Evolutionary conservation across 257 asterid species (phyloP).

Genomic region (Solanum habrochaites): DNA sequence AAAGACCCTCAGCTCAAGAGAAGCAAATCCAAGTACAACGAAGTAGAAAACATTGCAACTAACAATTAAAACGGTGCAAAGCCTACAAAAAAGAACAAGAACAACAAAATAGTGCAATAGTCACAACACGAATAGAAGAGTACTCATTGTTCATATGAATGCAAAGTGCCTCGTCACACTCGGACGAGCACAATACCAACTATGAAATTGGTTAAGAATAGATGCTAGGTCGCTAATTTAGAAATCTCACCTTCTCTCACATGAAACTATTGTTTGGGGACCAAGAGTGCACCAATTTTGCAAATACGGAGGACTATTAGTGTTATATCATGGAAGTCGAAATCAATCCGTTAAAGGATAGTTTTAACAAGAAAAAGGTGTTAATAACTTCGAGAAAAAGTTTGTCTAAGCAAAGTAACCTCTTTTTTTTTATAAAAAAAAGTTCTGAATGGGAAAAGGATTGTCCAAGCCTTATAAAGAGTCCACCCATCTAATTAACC

Average conservation of each 20-base stretch:
- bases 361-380: background rate
- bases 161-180: background rate
- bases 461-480: too few relatives aligned
- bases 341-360: background rate
- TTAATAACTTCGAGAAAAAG: background rate
- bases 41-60: background rate
- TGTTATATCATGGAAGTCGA: background rate
- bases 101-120: background rate
- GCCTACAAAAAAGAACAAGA: background rate
- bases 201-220: background rate
- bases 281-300: background rate
- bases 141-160: background rate
- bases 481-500: too few relatives aligned
- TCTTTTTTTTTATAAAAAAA: too few relatives aligned
- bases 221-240: background rate
- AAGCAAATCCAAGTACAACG: background rate
- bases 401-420: background rate
- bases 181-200: background rate
- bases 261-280: background rate
- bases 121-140: background rate
- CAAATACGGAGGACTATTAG: background rate
- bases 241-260: background rate
- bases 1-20: background rate
- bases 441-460: background rate
- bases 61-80: background rate